Conservation (phyloP, 1,284 basidiomycete genomes). For the Hypsizygus ulmarius region DNA sequence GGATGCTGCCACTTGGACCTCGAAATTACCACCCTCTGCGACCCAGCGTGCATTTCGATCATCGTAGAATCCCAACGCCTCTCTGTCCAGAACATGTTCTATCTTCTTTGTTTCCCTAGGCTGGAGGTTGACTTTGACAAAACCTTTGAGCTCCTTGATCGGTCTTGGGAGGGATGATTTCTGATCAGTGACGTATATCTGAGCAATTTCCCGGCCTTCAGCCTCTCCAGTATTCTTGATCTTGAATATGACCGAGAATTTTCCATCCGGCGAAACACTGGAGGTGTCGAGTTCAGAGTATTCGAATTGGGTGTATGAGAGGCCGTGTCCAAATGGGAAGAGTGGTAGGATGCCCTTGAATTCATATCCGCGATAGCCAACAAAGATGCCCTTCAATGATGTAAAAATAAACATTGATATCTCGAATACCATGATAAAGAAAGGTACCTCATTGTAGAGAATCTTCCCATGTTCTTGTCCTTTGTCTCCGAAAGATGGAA, state of each 20-base stretch:
- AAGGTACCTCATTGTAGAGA: conserved; percentile 39
- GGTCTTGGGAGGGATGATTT: conserved; percentile 35
- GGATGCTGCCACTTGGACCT: conserved; percentile 38
- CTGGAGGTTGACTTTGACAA: conserved; percentile 42
- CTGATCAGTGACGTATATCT: conserved; percentile 43
- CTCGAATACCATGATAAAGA: not conserved
- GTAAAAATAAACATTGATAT: not conserved
- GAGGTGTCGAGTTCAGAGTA: conserved; percentile 36
- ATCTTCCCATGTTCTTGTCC: conserved; percentile 39
- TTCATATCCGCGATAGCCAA: conserved; percentile 42
- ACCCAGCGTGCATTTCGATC: conserved; percentile 39
- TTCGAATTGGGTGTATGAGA: conserved; percentile 52
- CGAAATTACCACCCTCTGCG: conserved; percentile 42
- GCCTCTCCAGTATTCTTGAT: conserved; percentile 41
- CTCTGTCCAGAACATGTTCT: conserved; percentile 36
- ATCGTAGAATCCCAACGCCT: conserved; percentile 46
- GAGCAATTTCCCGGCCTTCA: conserved; percentile 40
- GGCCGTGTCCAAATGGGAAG: conserved; percentile 50
- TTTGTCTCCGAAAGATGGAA: conserved; percentile 39
- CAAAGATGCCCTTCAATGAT: conserved; percentile 36
- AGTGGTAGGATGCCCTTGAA: conserved; percentile 36
- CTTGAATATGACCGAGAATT: conserved; percentile 38
- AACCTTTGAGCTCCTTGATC: conserved; percentile 44
- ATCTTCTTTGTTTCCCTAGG: conserved; percentile 39
- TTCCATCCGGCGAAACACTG: conserved; percentile 28